Conservation (phyloP, 2,329 filamentous ascomycete species). For the Onygenales sp. region DNA sequence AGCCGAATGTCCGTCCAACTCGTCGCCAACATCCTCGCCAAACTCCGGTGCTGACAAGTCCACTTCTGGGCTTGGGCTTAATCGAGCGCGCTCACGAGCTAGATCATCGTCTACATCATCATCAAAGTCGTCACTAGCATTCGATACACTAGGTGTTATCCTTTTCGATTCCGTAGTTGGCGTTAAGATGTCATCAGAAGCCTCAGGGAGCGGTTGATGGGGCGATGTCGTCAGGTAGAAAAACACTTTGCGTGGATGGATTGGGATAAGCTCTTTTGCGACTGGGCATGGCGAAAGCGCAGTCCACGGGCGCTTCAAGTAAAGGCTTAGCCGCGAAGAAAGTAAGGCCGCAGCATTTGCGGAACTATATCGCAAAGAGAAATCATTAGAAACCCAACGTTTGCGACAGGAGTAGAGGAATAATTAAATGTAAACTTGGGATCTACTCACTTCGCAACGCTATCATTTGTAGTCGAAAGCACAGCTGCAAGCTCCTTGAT, state of each 20-base stretch:
- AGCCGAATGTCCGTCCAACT: constrained; percentile 18
- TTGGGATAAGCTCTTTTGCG: constrained; percentile 83
- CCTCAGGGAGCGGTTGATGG: constrained; percentile 69
- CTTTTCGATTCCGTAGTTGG: constrained; percentile 44
- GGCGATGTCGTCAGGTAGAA: constrained; percentile 89
- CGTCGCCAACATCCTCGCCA: constrained; percentile 51
- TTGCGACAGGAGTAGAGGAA: constrained; percentile 1
- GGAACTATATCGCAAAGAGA: constrained; percentile 53
- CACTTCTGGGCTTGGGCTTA: constrained; percentile 87
- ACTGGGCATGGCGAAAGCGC: constrained; percentile 72
- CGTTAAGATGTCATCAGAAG: constrained; percentile 43
- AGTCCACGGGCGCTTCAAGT: constrained; percentile 80
- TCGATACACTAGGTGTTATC: constrained; percentile 77
- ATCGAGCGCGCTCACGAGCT: constrained; percentile 49
- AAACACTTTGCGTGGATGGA: constrained; percentile 90
- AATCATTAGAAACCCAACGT: constrained; percentile 13
- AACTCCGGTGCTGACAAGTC: constrained; percentile 82
- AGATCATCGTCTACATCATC: constrained; percentile 48
- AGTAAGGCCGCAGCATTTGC: constrained; percentile 93
- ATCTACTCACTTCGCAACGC: constrained; percentile 77
- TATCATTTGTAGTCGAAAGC: constrained; percentile 64
- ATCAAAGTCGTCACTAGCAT: constrained; percentile 41
- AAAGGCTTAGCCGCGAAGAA: constrained; percentile 80
- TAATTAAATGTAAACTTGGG: constrained; percentile 3
- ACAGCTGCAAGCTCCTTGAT: constrained; percentile 86